Conservation (phyloP, 768 basidiomycete genomes). For the Phaffia australis region DNA sequence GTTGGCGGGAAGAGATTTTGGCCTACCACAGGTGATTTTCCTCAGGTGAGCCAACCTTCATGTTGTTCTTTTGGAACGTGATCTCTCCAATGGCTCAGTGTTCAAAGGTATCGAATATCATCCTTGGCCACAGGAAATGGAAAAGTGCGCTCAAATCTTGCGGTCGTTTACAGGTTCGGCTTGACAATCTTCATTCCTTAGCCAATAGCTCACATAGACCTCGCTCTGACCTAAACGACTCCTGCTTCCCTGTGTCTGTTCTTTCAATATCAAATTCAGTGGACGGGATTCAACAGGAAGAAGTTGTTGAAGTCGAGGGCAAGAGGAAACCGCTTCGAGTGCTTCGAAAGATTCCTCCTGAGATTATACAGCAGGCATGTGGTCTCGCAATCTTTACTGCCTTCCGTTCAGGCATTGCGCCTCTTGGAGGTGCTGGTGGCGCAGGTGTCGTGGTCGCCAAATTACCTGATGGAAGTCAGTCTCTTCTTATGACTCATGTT, state of each 20-base stretch:
- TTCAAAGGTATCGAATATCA: constrained; percentile 1
- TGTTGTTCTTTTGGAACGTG: neutral
- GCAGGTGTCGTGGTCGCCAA: constrained; percentile 37
- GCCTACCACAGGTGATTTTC: constrained; percentile 34
- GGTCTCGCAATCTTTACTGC: constrained; percentile 38
- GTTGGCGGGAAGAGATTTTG: constrained; percentile 37
- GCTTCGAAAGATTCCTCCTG: constrained; percentile 37
- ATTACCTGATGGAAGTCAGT: constrained; percentile 34
- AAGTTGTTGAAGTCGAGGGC: constrained; percentile 20
- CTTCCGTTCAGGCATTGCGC: constrained; percentile 37
- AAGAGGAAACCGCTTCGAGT: constrained; percentile 31
- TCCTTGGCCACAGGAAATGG: constrained; percentile 30
- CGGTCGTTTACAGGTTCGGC: constrained; percentile 37
- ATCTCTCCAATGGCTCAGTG: neutral
- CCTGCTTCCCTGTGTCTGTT: neutral
- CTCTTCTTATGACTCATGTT: constrained; percentile 26
- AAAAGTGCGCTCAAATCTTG: constrained; percentile 36
- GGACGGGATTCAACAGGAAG: constrained; percentile 26
- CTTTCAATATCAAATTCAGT: constrained; percentile 12
- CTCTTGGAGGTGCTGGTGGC: constrained; percentile 38
- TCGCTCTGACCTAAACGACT: neutral
- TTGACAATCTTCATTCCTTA: neutral
- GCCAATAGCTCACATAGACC: neutral
- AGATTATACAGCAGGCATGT: constrained; percentile 30
- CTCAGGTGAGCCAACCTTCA: neutral